These are phyloP conservation scores for Axilococcus clingmanii DNA, from an alignment of 139 green algal species.

Conservation along the genomic window DNA sequence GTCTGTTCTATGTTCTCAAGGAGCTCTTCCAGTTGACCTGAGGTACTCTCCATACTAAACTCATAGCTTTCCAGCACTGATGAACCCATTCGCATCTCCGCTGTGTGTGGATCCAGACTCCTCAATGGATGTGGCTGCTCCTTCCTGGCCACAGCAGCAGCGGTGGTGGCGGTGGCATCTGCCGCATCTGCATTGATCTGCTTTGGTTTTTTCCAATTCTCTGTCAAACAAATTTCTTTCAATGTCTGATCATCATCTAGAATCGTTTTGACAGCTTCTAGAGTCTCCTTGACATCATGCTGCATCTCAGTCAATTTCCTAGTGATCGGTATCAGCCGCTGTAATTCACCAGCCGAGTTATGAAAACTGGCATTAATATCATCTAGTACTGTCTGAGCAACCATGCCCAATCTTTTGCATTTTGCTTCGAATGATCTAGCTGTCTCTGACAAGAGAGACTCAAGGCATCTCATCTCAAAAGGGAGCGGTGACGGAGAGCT, in stretches of 20 bases:
- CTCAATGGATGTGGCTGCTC: not conserved
- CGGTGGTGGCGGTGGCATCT: not conserved
- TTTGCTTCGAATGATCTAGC: constrained; percentile 24
- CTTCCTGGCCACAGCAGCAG: not conserved
- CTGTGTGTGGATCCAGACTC: constrained; percentile 1
- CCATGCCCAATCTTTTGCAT: constrained; percentile 24
- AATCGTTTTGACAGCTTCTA: constrained; percentile 26
- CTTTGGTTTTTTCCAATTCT: not conserved
- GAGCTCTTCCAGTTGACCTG: constrained; percentile 25
- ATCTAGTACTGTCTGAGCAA: constrained; percentile 32
- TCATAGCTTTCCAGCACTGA: constrained; percentile 40
- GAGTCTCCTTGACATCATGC: constrained; percentile 39
- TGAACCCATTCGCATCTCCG: constrained; percentile 37
- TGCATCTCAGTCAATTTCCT: constrained; percentile 42
- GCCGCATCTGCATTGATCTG: not conserved
- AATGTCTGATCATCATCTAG: constrained; percentile 23
- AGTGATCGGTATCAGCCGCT: constrained; percentile 39
- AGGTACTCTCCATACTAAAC: constrained; percentile 28
- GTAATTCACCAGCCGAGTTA: constrained; percentile 22
- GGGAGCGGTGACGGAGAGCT: constrained; percentile 9
- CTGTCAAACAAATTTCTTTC: constrained; percentile 29
- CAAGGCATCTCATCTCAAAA: constrained; percentile 46
- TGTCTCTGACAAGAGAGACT: constrained; percentile 39
- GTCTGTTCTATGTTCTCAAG: constrained; percentile 32
- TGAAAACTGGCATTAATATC: constrained; percentile 31